Evolutionary conservation across 345 rosid species (phyloP).

Genomic region (Diplotaxis tenuifolia): DNA sequence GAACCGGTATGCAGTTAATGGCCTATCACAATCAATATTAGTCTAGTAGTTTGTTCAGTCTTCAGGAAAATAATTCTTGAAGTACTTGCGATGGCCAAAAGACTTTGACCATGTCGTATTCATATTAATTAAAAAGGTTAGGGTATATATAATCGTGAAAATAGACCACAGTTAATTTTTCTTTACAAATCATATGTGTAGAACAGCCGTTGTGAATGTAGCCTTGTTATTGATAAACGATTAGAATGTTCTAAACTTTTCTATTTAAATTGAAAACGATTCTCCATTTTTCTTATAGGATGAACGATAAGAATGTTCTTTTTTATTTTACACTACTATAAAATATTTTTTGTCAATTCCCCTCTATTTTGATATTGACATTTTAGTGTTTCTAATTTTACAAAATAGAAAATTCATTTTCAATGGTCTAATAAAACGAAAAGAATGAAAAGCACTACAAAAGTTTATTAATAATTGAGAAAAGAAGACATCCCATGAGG

Average conservation of each 20-base stretch:
- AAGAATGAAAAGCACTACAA: not conserved
- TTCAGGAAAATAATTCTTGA: not conserved
- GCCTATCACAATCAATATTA: not conserved
- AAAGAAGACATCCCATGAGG: constrained; percentile 36
- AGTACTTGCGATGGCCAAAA: not conserved
- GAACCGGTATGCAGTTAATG: not conserved
- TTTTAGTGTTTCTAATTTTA: not conserved
- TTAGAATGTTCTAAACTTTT: not conserved
- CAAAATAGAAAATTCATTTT: no score
- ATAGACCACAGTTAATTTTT: not conserved
- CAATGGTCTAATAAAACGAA: not conserved
- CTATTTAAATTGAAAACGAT: no score
- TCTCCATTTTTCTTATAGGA: no score
- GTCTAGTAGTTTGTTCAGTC: not conserved
- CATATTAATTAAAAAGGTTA: not conserved
- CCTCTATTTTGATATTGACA: no score
- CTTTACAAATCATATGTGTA: not conserved
- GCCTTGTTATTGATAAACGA: not conserved
- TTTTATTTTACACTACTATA: no score
- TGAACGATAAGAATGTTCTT: no score
- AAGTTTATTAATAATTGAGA: constrained; percentile 26
- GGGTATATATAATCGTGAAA: not conserved
- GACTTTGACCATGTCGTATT: not conserved
- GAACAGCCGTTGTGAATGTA: not conserved
- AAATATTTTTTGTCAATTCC: no score